Percentiles rank a stretch among this genome's conserved stretches.
Evolutionary conservation across 768 basidiomycete genomes (phyloP).

Genomic region (Phylloporus sp.): DNA sequence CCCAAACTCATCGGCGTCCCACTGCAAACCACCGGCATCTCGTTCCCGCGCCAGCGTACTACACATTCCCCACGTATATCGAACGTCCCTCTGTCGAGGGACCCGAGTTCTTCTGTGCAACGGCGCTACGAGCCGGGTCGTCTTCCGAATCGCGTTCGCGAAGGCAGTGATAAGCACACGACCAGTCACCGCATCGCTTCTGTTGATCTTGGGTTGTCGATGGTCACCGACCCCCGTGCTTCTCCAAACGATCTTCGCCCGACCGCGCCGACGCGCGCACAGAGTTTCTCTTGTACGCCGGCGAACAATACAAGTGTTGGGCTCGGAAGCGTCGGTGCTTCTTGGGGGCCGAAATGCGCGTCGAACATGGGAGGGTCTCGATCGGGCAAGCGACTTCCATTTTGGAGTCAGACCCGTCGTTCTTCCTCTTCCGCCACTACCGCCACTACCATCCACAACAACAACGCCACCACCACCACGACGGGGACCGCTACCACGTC

Average conservation of each 20-base stretch:
- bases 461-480: neutral
- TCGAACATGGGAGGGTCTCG: slow-evolving; percentile 4
- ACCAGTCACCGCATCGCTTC: slow-evolving; percentile 15
- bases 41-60: slow-evolving; percentile 14
- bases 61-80: slow-evolving; percentile 11
- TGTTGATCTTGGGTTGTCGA: slow-evolving; percentile 16
- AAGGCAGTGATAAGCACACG: slow-evolving; percentile 10
- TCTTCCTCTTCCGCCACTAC: too few species aligned
- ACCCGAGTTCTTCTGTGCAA: slow-evolving; percentile 5
- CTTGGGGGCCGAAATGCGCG: slow-evolving; percentile 2
- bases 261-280: slow-evolving; percentile 9
- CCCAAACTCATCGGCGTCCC: neutral
- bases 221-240: slow-evolving; percentile 4
- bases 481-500: slow-evolving; percentile 3
- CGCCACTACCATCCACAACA: too few species aligned
- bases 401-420: slow-evolving; percentile 7
- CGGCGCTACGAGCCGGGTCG: slow-evolving; percentile 1
- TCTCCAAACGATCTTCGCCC: slow-evolving; percentile 23
- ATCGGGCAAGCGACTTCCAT: slow-evolving; percentile 17
- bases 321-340: slow-evolving; percentile 3
- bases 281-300: slow-evolving; percentile 6
- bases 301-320: neutral
- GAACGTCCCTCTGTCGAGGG: slow-evolving; percentile 1
- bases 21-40: slow-evolving; percentile 5
- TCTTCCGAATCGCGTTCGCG: slow-evolving; percentile 8